phyloP scores from a whole-genome alignment of 23 red algal species.

The Rhodosorus marinus region DNA sequence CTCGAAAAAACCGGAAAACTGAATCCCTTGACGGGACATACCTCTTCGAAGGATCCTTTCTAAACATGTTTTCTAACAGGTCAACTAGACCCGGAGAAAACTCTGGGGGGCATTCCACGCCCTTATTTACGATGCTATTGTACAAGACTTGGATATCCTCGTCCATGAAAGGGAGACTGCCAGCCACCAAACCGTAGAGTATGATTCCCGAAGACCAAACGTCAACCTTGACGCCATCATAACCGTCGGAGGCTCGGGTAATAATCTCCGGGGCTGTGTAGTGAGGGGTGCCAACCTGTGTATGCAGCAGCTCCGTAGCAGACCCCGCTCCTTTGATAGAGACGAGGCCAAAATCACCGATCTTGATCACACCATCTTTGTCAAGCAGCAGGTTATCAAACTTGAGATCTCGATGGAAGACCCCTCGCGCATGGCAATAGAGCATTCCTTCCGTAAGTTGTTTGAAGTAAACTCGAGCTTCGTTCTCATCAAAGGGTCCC shows the following conservation, averaged over 20 bases:
- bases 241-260: slow-evolving; percentile 33
- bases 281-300: slow-evolving; percentile 44
- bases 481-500: slow-evolving; percentile 19
- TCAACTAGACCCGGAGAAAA: slow-evolving; percentile 18
- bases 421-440: slow-evolving; percentile 56
- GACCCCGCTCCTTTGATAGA: slow-evolving; percentile 36
- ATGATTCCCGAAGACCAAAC: slow-evolving; percentile 87
- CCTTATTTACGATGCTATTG: slow-evolving; percentile 28
- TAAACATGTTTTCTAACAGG: slow-evolving; percentile 19
- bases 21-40: too few species aligned
- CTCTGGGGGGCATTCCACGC: slow-evolving; percentile 24
- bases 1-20: too few species aligned
- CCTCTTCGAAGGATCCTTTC: slow-evolving; percentile 49
- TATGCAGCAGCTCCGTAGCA: slow-evolving; percentile 30
- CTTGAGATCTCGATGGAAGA: slow-evolving; percentile 89
- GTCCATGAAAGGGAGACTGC: slow-evolving; percentile 60
- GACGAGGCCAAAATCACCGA: slow-evolving; percentile 87
- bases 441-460: slow-evolving; percentile 56
- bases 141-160: slow-evolving; percentile 52
- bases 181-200: slow-evolving; percentile 61
- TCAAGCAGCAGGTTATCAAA: slow-evolving; percentile 73
- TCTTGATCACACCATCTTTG: slow-evolving; percentile 54
- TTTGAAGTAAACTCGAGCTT: slow-evolving; percentile 53
- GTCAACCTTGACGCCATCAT: slow-evolving; percentile 74
- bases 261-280: slow-evolving; percentile 59